Percentiles rank a stretch among this genome's conserved stretches.
phyloP scores from a whole-genome alignment of 371 early-diverging fungal genomes.

The Mucor velutinosus region DNA sequence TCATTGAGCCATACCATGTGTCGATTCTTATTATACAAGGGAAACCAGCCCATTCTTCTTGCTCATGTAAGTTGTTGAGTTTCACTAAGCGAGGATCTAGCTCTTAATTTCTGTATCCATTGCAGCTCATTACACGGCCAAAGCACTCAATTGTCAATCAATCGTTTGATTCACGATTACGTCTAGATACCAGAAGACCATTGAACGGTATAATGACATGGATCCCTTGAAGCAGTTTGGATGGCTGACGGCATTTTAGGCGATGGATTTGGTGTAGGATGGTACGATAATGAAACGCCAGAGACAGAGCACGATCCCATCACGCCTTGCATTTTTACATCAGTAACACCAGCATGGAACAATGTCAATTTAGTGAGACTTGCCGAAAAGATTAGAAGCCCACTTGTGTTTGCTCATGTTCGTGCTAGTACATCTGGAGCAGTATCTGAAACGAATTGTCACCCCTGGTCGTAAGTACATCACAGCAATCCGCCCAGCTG shows the following conservation, averaged over 20 bases:
- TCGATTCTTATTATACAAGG: conserved; percentile 75
- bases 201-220: conserved; percentile 64
- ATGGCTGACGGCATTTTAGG: conserved; percentile 38
- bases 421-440: conserved; percentile 80
- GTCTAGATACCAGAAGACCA: conserved; percentile 65
- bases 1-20: conserved; percentile 57
- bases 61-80: conserved; percentile 55
- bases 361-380: conserved; percentile 79
- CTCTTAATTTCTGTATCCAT: neutral
- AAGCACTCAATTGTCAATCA: conserved; percentile 87
- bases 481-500: neutral
- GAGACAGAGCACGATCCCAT: conserved; percentile 32
- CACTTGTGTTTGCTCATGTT: conserved; percentile 85
- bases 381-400: conserved; percentile 80
- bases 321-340: conserved; percentile 85
- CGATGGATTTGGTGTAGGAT: conserved; percentile 87
- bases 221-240: neutral
- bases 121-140: conserved; percentile 68
- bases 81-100: neutral
- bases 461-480: conserved; percentile 67
- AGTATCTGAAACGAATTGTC: conserved; percentile 85
- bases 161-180: conserved; percentile 72
- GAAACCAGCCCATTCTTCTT: conserved; percentile 73
- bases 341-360: conserved; percentile 88
- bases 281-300: conserved; percentile 65